phyloP scores from a whole-genome alignment of 2,329 filamentous ascomycete species.

The Aspergillus thermomutatus region DNA sequence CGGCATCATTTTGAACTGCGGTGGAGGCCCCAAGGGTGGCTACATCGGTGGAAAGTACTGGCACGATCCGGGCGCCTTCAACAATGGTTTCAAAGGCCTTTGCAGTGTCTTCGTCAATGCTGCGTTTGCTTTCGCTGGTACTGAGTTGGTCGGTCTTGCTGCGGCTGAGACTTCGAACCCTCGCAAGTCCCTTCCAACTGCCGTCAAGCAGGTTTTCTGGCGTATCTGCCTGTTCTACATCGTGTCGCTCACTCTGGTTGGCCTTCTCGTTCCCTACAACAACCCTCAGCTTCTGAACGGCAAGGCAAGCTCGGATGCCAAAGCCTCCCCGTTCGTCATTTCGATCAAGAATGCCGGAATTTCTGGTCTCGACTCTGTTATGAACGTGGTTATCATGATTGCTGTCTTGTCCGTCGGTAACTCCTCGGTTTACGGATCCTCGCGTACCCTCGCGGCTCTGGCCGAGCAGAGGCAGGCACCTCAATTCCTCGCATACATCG shows the following conservation, averaged over 20 bases:
- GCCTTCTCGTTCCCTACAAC: slow-evolving; percentile 74
- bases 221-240: slow-evolving; percentile 89
- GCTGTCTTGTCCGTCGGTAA: slow-evolving; percentile 90
- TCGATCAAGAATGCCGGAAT: slow-evolving; percentile 85
- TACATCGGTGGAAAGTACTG: slow-evolving; percentile 82
- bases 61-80: slow-evolving; percentile 70
- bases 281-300: slow-evolving; percentile 61
- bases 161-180: slow-evolving; percentile 59
- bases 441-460: slow-evolving; percentile 81
- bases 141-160: slow-evolving; percentile 59
- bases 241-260: slow-evolving; percentile 74
- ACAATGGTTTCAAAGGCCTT: slow-evolving; percentile 66
- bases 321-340: slow-evolving; percentile 88
- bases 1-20: slow-evolving; percentile 80
- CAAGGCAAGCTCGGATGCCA: slow-evolving; percentile 59
- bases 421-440: slow-evolving; percentile 86
- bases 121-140: slow-evolving; percentile 61
- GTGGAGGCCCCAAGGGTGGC: slow-evolving; percentile 66
- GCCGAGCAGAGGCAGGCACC: slow-evolving; percentile 86
- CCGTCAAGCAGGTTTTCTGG: slow-evolving; percentile 94
- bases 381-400: slow-evolving; percentile 93
- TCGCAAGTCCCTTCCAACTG: slow-evolving; percentile 72
- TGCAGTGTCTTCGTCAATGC: slow-evolving; percentile 63
- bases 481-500: slow-evolving; percentile 72
- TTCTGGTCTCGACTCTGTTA: slow-evolving; percentile 73